Evolutionary conservation across 2,329 filamentous ascomycete genomes (phyloP), one percentile per base, ranked within the genome.

Genomic region (Aspergillus brunneoviolaceus): DNA sequence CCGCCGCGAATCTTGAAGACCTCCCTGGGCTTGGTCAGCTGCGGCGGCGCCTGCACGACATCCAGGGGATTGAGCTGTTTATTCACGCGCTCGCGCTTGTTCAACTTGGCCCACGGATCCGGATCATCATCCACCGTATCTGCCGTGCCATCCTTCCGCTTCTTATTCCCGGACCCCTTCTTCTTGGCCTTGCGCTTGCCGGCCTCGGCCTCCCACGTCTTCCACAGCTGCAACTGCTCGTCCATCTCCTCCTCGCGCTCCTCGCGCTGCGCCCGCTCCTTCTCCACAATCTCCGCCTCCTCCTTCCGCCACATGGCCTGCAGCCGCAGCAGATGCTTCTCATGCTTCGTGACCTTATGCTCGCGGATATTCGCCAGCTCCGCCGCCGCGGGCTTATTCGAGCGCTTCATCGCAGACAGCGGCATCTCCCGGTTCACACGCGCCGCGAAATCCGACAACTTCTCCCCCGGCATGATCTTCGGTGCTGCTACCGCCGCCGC

Each of bases 351-450:
- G 55, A 86, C 83, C 63, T 85, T 84, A 19, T 87, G 83, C 71
- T 91, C 63, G 68, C 75, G 68, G 19, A 72, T 58, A 62, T 77
- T 74, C 4, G 72, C 64, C 3, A 73, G 23, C 51, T 66, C 67
- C 19, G 59, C 58, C 3, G 63, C 59, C 14, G 66, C 63, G 1
- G 70, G 62, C 35, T 70, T 70, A 3, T 62, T 76, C 0, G 82
- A 84, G 69, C 88, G 89, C 64, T 82, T 86, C 58, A 97, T 81
- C 0, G 88, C 88, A 7, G 86, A 80, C 0, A 99, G 78, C 0
- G 94, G 94, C 6, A 98, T 81, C 0, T 91, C 87, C 52, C 91
- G 89, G 72, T 98, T 89, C 6, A 99, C 95, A 31, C 93, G 87
- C 11, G 88, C 85, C 7, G 87, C 81, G 72, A 96, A 99, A 55